Evolutionary conservation across 306 rosid genomes (phyloP), one percentile per base, ranked within the genome.

Genomic region (Fagus crenata): DNA sequence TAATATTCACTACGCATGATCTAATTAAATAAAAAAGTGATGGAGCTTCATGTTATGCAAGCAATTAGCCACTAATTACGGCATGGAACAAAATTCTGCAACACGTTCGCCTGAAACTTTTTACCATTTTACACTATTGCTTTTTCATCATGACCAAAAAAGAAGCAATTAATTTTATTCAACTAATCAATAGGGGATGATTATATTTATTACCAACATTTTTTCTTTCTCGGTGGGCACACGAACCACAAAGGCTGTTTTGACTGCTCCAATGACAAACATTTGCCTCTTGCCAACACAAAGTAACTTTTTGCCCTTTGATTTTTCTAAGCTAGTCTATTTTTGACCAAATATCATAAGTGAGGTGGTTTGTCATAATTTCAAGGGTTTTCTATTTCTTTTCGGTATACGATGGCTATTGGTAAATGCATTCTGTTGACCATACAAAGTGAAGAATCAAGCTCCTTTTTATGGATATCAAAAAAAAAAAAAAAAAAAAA

Each of bases 311-410:
- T 49, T 53, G 46, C 59, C 76, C 73, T 69, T 85, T 72, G 77
- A 81, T 31, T 79, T 77, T 80, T 79, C 39, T 3, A 6, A 65
- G 71, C 49, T 39, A 65, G 49, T 37, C 67, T 63, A 72, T 31
- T 14, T 41, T 81, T 73, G 86, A 85, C 89, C 84, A 77, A 37
- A 35, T 58, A 32, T 65, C 71, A 71, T 61, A 65, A 61, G 51
- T 80, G 18, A 53, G 40, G 53, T 46, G 41, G 75, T 53, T 42
- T 70, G 36, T 63, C 51, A 63, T 60, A 53, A 71, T 70, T 77
- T 81, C 75, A 49, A 81, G 0, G 65, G 17, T 31, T 28, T 14
- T 17, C 31, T 53, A 4, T 7, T 33, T 53, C 65, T 49, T 8
- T 54, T 51, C 78, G 76, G 74, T 8, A 65, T 12, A 55, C 77